These are phyloP conservation scores for Brassica nigra DNA, from an alignment of 345 rosid species.

Conservation along the genomic window DNA sequence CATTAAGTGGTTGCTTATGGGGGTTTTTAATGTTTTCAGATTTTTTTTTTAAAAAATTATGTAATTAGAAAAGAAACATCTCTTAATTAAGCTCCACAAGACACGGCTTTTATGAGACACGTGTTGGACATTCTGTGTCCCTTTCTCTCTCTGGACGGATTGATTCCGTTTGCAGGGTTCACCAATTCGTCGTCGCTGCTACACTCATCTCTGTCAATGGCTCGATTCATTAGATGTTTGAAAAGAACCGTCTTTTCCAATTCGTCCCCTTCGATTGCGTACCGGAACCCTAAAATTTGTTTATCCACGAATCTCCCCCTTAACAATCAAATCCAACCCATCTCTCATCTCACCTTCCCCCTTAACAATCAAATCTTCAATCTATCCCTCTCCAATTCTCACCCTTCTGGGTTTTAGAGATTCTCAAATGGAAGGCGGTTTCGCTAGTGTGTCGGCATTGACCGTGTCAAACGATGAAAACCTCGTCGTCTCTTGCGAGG, in stretches of 20 bases:
- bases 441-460: conserved; percentile 48
- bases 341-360: conserved; percentile 4
- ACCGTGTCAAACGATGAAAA: conserved; percentile 60
- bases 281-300: conserved; percentile 18
- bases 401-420: not conserved
- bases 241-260: conserved; percentile 34
- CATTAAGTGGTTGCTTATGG: too few species aligned
- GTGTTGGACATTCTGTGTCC: too few species aligned
- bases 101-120: too few species aligned
- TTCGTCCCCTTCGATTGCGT: conserved; percentile 21
- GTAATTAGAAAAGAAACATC: too few species aligned
- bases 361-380: conserved; percentile 13
- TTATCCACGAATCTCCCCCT: conserved; percentile 5
- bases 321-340: conserved; percentile 36
- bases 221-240: conserved; percentile 45
- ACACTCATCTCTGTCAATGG: conserved; percentile 40
- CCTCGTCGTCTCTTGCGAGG: conserved; percentile 68
- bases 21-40: too few species aligned
- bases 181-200: not conserved
- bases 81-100: too few species aligned
- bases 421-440: conserved; percentile 42
- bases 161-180: too few species aligned
- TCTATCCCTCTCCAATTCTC: conserved; percentile 7
- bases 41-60: too few species aligned
- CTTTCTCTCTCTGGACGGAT: too few species aligned